These are phyloP conservation scores for Takashimella tepidaria DNA, from an alignment of 1,284 basidiomycete genomes.

Conservation along the genomic window DNA sequence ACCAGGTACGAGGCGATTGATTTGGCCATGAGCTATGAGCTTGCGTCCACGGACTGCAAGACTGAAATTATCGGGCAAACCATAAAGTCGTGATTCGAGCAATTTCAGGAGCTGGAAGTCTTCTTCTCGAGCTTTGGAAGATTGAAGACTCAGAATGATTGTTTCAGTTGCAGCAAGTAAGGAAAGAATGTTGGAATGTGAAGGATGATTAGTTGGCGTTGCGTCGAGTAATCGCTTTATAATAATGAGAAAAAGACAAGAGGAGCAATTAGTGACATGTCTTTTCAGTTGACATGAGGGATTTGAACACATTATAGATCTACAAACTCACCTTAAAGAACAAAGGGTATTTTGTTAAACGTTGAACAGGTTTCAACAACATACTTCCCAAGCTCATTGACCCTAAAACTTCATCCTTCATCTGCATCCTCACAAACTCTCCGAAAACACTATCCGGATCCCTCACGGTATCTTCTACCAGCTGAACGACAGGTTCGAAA, in stretches of 20 bases:
- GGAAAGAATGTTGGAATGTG: constrained; percentile 62
- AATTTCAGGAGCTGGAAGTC: constrained; percentile 67
- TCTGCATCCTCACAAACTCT: constrained; percentile 74
- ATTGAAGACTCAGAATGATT: constrained; percentile 67
- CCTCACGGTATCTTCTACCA: constrained; percentile 56
- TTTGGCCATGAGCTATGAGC: constrained; percentile 62
- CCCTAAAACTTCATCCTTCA: constrained; percentile 61
- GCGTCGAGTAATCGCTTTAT: constrained; percentile 60
- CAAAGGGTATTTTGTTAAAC: constrained; percentile 66
- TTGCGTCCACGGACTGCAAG: constrained; percentile 66
- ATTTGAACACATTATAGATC: neutral
- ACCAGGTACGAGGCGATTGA: constrained; percentile 46
- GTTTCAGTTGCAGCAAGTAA: constrained; percentile 63
- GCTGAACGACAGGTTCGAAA: constrained; percentile 57
- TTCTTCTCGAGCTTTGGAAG: constrained; percentile 76
- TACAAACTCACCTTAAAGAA: constrained; percentile 64
- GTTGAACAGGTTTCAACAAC: constrained; percentile 67
- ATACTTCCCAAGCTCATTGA: constrained; percentile 61
- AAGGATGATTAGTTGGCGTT: constrained; percentile 64
- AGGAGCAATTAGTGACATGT: too few relatives aligned
- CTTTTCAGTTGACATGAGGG: too few relatives aligned
- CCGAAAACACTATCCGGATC: constrained; percentile 65
- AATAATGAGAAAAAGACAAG: neutral
- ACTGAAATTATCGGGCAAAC: constrained; percentile 54
- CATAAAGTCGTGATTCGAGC: constrained; percentile 58